Base-by-base conservation (phyloP, 768 basidiomycete species). In the Tulasnella sp. region DNA sequence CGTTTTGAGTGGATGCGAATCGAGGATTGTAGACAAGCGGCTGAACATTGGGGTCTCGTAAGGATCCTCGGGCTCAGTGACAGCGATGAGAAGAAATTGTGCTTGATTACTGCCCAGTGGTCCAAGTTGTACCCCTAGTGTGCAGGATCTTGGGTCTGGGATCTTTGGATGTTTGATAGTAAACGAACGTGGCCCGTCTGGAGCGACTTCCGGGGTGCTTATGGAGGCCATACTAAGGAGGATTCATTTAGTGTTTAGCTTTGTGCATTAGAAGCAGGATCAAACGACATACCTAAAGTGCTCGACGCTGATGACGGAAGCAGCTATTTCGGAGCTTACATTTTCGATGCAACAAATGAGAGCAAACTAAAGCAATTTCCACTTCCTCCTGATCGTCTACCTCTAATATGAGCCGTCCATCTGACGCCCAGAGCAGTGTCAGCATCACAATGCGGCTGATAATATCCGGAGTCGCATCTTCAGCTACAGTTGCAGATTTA, bases 391-490 rank as follows among this genome's bases (percentile, higher is more conserved):
- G 7, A 38, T 38, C 5, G 15, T 5, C 34, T 38, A 5, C 34
- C 34, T 7, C 5, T 15, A 38, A 15, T 15, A 38, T 38, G 34
- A 38, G 34, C n/a, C n/a, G n/a, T 38, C 5, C 34, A 38, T 38
- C 34, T 15, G 34, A 38, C 15, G 34, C 34, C 7, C 34, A 38
- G 15, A 38, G 34, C 34, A 38, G 34, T 48, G n/a, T n/a, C 19
- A n/a, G 7, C 19, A 48, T 59, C 26, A 58, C 5, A 9, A 88
- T 84, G 72, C 75, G 85, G 41, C 74, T 88, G 9, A 85, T 86
- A 54, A 75, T 90, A 56, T 86, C 86, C 27, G 88, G 88, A 2
- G 75, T 90, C 3, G 88, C 86, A 0, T 80, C 85, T 0, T 71
- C 81, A 3, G 78, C 90, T 29, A 76, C 80, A 0, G 68, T 71